These are phyloP conservation scores for Colletotrichum tofieldiae DNA, from an alignment of 2,329 filamentous ascomycete genomes.

Conservation along the genomic window DNA sequence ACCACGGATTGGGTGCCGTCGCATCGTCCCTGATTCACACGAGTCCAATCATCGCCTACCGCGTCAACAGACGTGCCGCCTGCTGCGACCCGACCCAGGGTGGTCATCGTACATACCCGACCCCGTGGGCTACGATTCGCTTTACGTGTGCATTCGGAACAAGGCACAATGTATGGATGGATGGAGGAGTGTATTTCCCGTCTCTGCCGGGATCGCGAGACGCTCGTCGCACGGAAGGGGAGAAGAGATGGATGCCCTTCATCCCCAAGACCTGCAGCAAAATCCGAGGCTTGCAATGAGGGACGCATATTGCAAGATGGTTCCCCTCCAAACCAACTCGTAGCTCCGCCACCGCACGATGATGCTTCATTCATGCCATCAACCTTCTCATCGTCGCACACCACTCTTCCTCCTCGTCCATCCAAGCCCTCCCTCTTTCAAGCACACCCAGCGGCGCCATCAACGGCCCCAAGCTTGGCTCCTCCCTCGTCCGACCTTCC, in stretches of 20 bases:
- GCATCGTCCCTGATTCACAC: constrained; percentile 35
- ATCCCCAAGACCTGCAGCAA: neutral
- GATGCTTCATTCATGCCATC: constrained; percentile 12
- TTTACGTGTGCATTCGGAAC: neutral
- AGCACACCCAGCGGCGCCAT: neutral
- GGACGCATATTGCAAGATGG: neutral
- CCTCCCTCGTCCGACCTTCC: constrained; percentile 19
- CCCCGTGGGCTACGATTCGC: constrained; percentile 23
- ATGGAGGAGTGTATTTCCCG: neutral
- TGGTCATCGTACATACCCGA: constrained; percentile 34
- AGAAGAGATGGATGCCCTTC: neutral
- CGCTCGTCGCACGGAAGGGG: neutral
- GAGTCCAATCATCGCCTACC: constrained; percentile 36
- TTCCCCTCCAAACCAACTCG: neutral
- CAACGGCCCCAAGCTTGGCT: constrained; percentile 3
- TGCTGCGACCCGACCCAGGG: constrained; percentile 21
- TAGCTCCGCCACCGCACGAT: constrained; percentile 12
- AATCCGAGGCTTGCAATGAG: neutral
- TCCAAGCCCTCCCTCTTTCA: neutral
- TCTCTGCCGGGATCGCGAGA: neutral
- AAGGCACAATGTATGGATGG: neutral
- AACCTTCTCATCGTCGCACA: neutral
- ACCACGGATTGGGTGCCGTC: constrained; percentile 22
- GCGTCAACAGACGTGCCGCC: constrained; percentile 24
- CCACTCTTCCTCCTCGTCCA: neutral